These are phyloP conservation scores for Liriodendron chinense DNA, from an alignment of 164 flowering plant species.

Conservation along the genomic window DNA sequence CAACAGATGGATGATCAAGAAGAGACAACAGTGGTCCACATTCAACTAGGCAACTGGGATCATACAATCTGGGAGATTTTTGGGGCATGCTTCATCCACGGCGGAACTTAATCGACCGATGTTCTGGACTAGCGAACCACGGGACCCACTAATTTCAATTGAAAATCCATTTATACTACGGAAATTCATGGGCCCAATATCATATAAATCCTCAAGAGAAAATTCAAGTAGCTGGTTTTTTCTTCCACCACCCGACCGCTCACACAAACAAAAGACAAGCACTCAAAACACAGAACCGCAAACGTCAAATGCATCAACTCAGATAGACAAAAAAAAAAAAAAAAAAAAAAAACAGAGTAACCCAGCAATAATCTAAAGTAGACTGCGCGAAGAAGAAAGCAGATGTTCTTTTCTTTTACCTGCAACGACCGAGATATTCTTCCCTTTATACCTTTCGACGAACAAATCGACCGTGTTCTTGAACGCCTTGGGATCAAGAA, in stretches of 20 bases:
- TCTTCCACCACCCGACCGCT: background rate
- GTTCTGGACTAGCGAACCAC: background rate
- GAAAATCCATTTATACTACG: no score
- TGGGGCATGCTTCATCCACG: background rate
- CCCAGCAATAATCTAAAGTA: background rate
- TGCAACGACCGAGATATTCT: constrained; percentile 85
- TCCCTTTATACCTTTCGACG: constrained; percentile 76
- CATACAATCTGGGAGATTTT: background rate
- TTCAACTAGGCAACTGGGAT: background rate
- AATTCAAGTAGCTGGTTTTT: no score
- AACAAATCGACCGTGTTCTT: constrained; percentile 84
- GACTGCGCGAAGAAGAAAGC: background rate
- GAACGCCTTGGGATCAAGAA: constrained; percentile 81
- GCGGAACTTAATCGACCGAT: background rate
- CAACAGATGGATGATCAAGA: background rate
- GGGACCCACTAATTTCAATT: background rate
- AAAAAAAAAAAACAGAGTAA: background rate
- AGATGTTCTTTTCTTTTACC: constrained; percentile 34
- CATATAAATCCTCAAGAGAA: background rate
- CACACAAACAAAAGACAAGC: background rate
- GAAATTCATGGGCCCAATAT: background rate
- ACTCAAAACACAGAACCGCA: background rate
- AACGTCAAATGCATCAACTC: background rate
- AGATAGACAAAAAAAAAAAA: background rate
- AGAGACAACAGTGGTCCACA: background rate